Base-by-base conservation (phyloP, 139 green algal species). In the Marvania coccoides region DNA sequence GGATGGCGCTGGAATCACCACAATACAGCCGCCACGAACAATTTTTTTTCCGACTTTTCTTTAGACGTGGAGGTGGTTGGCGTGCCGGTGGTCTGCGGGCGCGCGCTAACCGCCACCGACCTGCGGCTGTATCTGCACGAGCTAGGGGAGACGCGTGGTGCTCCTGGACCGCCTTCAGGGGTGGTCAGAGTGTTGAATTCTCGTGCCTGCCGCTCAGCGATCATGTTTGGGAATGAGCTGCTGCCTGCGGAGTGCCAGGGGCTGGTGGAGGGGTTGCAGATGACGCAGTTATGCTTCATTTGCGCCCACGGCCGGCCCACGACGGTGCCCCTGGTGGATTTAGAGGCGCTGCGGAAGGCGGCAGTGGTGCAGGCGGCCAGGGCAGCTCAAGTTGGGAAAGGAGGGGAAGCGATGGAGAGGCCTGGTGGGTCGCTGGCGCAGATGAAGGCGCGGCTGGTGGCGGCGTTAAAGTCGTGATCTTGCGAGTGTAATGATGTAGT, bases 201-300 rank as follows among this genome's bases (percentile, higher is more conserved):
- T 38, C 86, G 87, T 60, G 83, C 89, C 2, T 96, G 90, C 77
- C 80, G 89, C 12, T 64, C 56, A 2, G 87, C 90, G 4, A 71
- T 95, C 71, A 96, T 92, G 88, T 95, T 95, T 71, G 87, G 86
- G 0, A 79, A 93, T 70, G 5, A n/a, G 26, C 81, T 96, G 29
- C 15, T 10, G 1, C 53, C 24, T 2, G 19, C 12, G 3, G 54
- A 73, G 55, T 85, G 81, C 48, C 45, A 54, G 2, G 29, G 45
- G 1, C 76, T 96, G 48, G 29, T 95, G 40, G 42, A 63, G 10
- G 24, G 35, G 2, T 59, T 95, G 42, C 35, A 36, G 1, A 4
- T 5, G 0, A 88, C 85, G 2, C 28, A 76, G 57, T 72, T 91
- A 6, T 90, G 77, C 61, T 78, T 82, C 65, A 74, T 64, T 40